Evolutionary conservation across 148 eudicot species (phyloP).

Genomic region (Polygonum maritimum): DNA sequence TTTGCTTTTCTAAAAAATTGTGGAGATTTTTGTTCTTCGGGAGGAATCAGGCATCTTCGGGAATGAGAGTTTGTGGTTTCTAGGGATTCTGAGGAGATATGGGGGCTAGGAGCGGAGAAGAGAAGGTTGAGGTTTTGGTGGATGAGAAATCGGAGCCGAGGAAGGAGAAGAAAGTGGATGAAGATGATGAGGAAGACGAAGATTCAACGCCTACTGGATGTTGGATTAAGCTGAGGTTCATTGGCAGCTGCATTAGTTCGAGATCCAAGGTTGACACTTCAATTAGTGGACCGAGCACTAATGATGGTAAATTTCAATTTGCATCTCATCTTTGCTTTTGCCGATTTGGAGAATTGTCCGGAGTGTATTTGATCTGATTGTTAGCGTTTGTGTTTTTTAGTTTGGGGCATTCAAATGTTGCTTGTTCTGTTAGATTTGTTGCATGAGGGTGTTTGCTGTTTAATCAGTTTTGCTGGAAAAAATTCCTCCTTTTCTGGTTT

Average conservation of each 20-base stretch:
- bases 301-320: slow-evolving; percentile 29
- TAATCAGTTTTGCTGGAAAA: neutral
- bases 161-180: slow-evolving; percentile 33
- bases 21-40: neutral
- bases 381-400: neutral
- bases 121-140: slow-evolving; percentile 49
- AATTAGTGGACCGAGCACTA: slow-evolving; percentile 64
- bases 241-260: slow-evolving; percentile 77
- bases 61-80: slow-evolving; percentile 14
- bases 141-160: slow-evolving; percentile 49
- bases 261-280: slow-evolving; percentile 96
- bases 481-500: slow-evolving; percentile 8
- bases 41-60: neutral
- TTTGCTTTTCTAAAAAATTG: neutral
- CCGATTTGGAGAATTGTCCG: neutral
- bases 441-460: neutral
- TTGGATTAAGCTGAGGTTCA: slow-evolving; percentile 70
- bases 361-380: neutral
- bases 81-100: slow-evolving; percentile 29
- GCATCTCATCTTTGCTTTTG: neutral
- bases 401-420: neutral
- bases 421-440: neutral
- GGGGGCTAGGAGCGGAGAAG: slow-evolving; percentile 51
- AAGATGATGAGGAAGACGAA: slow-evolving; percentile 17
- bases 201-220: slow-evolving; percentile 61